Evolutionary conservation across 352 stramenopile species (phyloP), one percentile per base, ranked within the genome.

Genomic region (Phytophthora lateralis): DNA sequence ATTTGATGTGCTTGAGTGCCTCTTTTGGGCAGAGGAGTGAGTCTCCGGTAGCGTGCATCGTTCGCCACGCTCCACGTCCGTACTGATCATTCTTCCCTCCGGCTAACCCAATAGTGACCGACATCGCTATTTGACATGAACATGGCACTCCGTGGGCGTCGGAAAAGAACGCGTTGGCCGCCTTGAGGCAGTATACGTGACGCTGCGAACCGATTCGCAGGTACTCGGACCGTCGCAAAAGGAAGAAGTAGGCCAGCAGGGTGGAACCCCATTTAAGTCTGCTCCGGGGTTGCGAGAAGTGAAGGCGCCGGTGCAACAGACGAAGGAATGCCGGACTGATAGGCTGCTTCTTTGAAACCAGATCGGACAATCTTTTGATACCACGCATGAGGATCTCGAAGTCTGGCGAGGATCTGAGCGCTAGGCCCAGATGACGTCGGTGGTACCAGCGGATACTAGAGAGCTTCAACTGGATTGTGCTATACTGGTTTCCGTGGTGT

Each of bases 31-130:
- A 55, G 0, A 62, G 9, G 5, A 49, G 7, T 21, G 35, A 11
- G 11, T 63, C 47, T 6, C 56, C 46, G 1, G 46, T 34, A 0
- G 30, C 14, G 15, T 63, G 46, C 56, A 63, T 63, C 18, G 47
- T 52, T 18, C 39, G 9, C 56, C 46, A 63, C 0, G 39, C 56
- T 0, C 56, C 45, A 4, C 47, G 24, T 15, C 47, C 56, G 12
- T 39, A 63, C 11, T 63, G 56, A 15, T 56, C 38, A 27, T 63
- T 63, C 30, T 63, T 56, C 0, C 17, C 26, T n/a, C 47, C 56
- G 0, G 6, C 20, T 6, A 63, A 26, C 0, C 56, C 38, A 26
- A 58, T 58, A 1, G 39, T 58, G 2, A 65, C 57, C 6, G 57
- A 39, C 14, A 7, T 15, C 1, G 48, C 57, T n/a, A 2, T 2